These are phyloP conservation scores for Helotiales sp. DNA, from an alignment of 2,329 filamentous ascomycete genomes.

Conservation along the genomic window DNA sequence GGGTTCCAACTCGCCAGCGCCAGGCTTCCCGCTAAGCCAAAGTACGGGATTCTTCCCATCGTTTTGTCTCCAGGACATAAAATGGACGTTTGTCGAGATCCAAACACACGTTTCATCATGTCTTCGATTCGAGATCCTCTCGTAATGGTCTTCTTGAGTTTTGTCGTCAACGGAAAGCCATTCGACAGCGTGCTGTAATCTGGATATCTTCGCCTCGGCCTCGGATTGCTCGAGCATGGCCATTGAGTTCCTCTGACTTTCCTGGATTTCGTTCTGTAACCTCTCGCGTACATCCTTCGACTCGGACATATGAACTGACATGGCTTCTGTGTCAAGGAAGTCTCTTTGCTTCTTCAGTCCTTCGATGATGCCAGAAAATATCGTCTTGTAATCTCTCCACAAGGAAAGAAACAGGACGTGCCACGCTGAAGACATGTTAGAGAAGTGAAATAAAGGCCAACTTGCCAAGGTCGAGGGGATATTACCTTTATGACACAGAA, in stretches of 20 bases:
- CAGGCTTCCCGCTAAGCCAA: background rate
- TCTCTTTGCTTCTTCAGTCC: constrained; percentile 23
- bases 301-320: constrained; percentile 26
- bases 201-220: constrained; percentile 5
- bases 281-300: constrained; percentile 12
- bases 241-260: background rate
- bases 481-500: background rate
- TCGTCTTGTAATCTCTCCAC: background rate
- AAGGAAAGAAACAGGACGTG: background rate
- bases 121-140: background rate
- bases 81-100: background rate
- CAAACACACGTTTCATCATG: background rate
- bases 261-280: background rate
- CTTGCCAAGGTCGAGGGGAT: too few species aligned
- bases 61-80: background rate
- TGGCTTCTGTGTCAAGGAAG: constrained; percentile 27
- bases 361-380: background rate
- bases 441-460: too few species aligned
- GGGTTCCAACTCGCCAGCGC: background rate
- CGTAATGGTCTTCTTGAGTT: background rate
- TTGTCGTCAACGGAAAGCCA: background rate
- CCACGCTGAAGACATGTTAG: background rate
- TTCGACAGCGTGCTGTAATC: background rate
- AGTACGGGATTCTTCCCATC: background rate
- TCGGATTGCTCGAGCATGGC: background rate